A percentile compares a stretch with the other conserved stretches of the same genome.
Evolutionary conservation across 208 protist genomes (phyloP).

Genomic region (Leishmania aethiopica): DNA sequence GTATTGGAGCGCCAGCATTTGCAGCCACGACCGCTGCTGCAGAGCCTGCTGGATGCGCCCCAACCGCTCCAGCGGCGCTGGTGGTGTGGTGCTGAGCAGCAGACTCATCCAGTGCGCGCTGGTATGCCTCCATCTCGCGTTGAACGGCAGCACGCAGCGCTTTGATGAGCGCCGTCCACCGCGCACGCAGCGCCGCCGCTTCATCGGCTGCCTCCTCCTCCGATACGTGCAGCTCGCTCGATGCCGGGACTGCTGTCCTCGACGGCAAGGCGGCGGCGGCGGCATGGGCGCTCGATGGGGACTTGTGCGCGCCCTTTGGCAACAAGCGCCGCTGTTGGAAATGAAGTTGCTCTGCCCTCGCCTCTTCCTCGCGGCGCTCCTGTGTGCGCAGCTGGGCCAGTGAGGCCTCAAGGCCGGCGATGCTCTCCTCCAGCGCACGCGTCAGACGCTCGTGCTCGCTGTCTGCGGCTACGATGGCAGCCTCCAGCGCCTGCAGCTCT

Average conservation of each 20-base stretch:
- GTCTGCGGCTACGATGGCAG: slow-evolving; percentile 7
- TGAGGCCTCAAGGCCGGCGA: slow-evolving; percentile 7
- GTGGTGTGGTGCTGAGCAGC: background rate
- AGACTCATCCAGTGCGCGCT: slow-evolving; percentile 23
- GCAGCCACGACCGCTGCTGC: background rate
- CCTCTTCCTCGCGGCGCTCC: slow-evolving; percentile 10
- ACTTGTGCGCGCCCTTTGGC: background rate
- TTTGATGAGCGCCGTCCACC: slow-evolving; percentile 27
- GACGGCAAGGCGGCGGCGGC: background rate
- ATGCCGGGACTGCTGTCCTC: background rate
- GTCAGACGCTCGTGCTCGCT: slow-evolving; percentile 8
- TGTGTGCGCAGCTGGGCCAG: slow-evolving; percentile 1
- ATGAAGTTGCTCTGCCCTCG: slow-evolving; percentile 10
- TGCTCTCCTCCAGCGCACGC: background rate
- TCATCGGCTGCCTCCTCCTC: slow-evolving; percentile 27
- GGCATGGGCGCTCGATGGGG: background rate
- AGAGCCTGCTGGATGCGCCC: background rate
- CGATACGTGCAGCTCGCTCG: slow-evolving; percentile 19
- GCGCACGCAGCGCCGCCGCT: slow-evolving; percentile 26
- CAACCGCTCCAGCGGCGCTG: background rate
- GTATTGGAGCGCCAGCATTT: background rate
- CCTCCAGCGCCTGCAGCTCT: slow-evolving; percentile 22
- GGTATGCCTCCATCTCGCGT: slow-evolving; percentile 32
- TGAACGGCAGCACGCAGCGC: slow-evolving; percentile 23
- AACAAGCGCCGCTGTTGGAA: background rate